These are phyloP conservation scores for Trichoderma asperelloides DNA, from an alignment of 495 filamentous ascomycete species.

Conservation along the genomic window DNA sequence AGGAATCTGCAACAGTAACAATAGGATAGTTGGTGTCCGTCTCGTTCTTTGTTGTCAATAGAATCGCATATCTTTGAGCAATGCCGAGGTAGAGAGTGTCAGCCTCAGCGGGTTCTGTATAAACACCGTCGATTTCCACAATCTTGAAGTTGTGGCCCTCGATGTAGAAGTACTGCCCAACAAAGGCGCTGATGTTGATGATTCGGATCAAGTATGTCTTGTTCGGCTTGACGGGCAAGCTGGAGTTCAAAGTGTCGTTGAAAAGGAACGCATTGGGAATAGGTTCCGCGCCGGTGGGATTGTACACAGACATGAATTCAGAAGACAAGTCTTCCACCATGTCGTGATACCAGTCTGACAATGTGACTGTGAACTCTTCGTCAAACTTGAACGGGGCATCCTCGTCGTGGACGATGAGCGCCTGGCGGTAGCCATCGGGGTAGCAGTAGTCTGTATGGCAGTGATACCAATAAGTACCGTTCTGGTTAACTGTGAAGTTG, in stretches of 20 bases:
- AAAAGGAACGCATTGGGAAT: slow-evolving; percentile 47
- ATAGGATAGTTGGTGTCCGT: slow-evolving; percentile 53
- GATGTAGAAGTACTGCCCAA: slow-evolving; percentile 50
- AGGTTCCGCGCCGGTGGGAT: slow-evolving; percentile 41
- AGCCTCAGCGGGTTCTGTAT: slow-evolving; percentile 39
- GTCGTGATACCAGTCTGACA: slow-evolving; percentile 51
- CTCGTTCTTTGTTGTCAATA: slow-evolving; percentile 49
- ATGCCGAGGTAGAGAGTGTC: slow-evolving; percentile 43
- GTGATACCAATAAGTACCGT: slow-evolving; percentile 69
- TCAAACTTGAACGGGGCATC: slow-evolving; percentile 48
- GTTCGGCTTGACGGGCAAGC: slow-evolving; percentile 47
- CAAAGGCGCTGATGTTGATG: slow-evolving; percentile 55
- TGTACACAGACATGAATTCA: slow-evolving; percentile 34
- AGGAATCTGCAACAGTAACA: slow-evolving; percentile 42
- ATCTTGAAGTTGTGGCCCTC: slow-evolving; percentile 52
- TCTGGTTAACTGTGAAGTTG: slow-evolving; percentile 31
- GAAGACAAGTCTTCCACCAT: slow-evolving; percentile 40
- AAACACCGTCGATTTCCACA: slow-evolving; percentile 42
- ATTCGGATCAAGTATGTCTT: slow-evolving; percentile 65
- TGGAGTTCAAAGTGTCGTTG: slow-evolving; percentile 52
- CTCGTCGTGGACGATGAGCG: slow-evolving; percentile 54
- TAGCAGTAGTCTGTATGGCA: slow-evolving; percentile 45
- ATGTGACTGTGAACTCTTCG: slow-evolving; percentile 36
- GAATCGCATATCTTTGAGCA: slow-evolving; percentile 52
- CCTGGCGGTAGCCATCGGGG: slow-evolving; percentile 54